Evolutionary conservation across 2,329 filamentous ascomycete genomes (phyloP).

Genomic region (Paramyrothecium roridum): DNA sequence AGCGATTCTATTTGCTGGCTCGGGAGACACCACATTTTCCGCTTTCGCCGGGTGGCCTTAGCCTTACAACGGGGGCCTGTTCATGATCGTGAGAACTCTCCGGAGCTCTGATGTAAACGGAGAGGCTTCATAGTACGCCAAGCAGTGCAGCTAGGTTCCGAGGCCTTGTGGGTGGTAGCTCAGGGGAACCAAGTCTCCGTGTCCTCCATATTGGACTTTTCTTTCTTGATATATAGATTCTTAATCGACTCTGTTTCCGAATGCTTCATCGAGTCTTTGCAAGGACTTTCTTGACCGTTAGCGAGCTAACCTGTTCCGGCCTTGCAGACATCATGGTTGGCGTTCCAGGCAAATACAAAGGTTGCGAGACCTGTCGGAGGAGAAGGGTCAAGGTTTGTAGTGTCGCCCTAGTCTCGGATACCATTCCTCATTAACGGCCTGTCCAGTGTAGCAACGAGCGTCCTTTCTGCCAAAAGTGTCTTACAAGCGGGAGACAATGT

Average conservation of each 20-base stretch:
- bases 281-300: neutral
- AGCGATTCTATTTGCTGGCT: neutral
- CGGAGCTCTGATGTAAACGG: neutral
- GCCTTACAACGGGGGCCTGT: neutral
- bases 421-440: neutral
- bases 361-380: slow-evolving; percentile 59
- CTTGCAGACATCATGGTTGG: slow-evolving; percentile 48
- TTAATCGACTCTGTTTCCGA: no score
- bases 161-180: no score
- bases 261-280: no score
- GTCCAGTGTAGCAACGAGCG: slow-evolving; percentile 61
- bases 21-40: neutral
- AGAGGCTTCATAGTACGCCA: neutral
- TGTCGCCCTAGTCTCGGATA: slow-evolving; percentile 3
- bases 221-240: no score
- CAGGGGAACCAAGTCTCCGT: no score
- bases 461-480: slow-evolving; percentile 59
- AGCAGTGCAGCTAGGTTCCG: no score
- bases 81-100: neutral
- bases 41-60: neutral
- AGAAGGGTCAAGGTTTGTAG: slow-evolving; percentile 54
- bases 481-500: slow-evolving; percentile 53
- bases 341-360: slow-evolving; percentile 62
- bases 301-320: neutral
- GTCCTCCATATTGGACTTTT: no score